A percentile compares a stretch with the other conserved stretches of the same genome.
These are phyloP conservation scores for Achaetomium macrosporum DNA, from an alignment of 2,329 filamentous ascomycete genomes.

Conservation along the genomic window DNA sequence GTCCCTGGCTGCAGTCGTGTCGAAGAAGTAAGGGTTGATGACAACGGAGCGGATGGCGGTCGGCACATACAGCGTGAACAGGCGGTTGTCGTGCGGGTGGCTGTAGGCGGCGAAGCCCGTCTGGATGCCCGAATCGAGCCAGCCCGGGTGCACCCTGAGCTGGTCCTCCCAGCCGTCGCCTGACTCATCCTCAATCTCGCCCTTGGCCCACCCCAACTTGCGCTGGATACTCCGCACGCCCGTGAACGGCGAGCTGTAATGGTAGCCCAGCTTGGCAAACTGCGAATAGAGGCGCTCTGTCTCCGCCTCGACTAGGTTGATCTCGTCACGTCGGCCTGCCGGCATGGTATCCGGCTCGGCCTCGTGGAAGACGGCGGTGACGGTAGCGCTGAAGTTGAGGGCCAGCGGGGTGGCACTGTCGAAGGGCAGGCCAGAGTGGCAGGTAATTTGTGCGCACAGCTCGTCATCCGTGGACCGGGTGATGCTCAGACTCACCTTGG, in stretches of 20 bases:
- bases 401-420: too few species aligned
- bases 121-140: conserved; percentile 34
- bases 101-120: conserved; percentile 28
- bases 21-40: conserved; percentile 7
- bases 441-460: too few species aligned
- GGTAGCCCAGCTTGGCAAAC: conserved; percentile 8
- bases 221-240: conserved; percentile 2
- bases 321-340: too few species aligned
- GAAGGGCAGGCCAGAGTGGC: too few species aligned
- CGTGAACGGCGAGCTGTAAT: conserved; percentile 12
- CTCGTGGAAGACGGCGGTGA: too few species aligned
- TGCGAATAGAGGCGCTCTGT: background rate
- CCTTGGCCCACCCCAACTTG: background rate
- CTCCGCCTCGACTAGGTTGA: too few species aligned
- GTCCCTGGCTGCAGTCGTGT: too few species aligned
- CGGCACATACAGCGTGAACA: conserved; percentile 31
- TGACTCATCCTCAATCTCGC: background rate
- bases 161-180: conserved; percentile 20
- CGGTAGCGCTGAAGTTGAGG: too few species aligned
- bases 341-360: too few species aligned
- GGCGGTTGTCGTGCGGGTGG: conserved; percentile 29
- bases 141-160: conserved; percentile 33
- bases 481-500: too few species aligned
- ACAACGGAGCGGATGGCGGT: conserved; percentile 22
- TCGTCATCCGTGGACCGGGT: too few species aligned